phyloP scores from a whole-genome alignment of 768 basidiomycete species.

The Flagelloscypha sp. region DNA sequence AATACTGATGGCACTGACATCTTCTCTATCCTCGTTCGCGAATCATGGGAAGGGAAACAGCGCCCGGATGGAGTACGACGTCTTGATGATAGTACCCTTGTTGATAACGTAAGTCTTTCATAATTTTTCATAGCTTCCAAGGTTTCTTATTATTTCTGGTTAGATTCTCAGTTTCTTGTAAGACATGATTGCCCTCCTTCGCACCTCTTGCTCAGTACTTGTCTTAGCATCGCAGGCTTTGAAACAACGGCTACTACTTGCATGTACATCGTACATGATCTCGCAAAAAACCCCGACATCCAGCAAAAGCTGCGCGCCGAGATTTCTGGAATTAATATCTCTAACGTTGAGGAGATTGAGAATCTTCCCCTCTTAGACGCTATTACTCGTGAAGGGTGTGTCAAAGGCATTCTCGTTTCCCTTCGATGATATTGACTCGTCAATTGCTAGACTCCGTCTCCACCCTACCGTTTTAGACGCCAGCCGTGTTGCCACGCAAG shows the following conservation, averaged over 20 bases:
- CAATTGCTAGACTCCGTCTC: not conserved
- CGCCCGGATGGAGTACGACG: constrained; percentile 16
- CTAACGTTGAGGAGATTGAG: not conserved
- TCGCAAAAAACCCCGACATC: constrained; percentile 3
- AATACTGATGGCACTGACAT: constrained; percentile 15
- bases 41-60: constrained; percentile 1
- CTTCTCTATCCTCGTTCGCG: constrained; percentile 17
- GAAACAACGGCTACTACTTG: constrained; percentile 2
- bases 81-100: constrained; percentile 8
- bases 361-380: constrained; percentile 6
- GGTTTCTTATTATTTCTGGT: too few relatives aligned
- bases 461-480: constrained; percentile 1
- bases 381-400: constrained; percentile 5
- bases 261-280: constrained; percentile 3
- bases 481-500: not conserved
- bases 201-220: too few relatives aligned
- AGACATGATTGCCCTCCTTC: too few relatives aligned
- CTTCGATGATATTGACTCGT: too few relatives aligned
- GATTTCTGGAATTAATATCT: not conserved
- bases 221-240: constrained; percentile 6
- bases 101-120: constrained; percentile 17
- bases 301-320: constrained; percentile 4
- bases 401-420: too few relatives aligned
- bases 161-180: too few relatives aligned
- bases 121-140: too few relatives aligned